These are phyloP conservation scores for Cinchona pubescens DNA, from an alignment of 257 asterid genomes.

Conservation along the genomic window DNA sequence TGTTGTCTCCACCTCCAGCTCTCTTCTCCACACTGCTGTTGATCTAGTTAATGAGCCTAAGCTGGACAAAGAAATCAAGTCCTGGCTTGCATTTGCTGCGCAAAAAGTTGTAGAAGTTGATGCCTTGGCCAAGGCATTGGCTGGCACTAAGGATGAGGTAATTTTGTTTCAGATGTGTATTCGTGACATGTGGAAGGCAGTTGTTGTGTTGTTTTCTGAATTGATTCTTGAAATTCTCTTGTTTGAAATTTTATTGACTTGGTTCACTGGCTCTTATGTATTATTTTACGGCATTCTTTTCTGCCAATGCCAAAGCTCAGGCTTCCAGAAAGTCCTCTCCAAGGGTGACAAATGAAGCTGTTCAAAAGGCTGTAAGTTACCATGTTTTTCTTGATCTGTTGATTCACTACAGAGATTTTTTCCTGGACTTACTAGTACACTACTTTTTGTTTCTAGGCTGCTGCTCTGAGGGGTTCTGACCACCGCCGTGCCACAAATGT, in stretches of 20 bases:
- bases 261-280: not conserved
- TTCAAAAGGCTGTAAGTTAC: slow-evolving; percentile 90
- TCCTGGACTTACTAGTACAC: slow-evolving; percentile 15
- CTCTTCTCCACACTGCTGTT: slow-evolving; percentile 95
- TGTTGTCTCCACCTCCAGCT: slow-evolving; percentile 85
- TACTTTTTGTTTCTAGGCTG: slow-evolving; percentile 41
- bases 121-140: slow-evolving; percentile 89
- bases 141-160: slow-evolving; percentile 84
- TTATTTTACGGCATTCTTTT: slow-evolving; percentile 62
- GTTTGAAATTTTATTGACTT: not conserved
- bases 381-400: not conserved
- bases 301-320: slow-evolving; percentile 84
- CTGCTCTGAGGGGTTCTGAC: slow-evolving; percentile 91
- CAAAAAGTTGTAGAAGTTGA: slow-evolving; percentile 91
- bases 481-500: slow-evolving; percentile 96
- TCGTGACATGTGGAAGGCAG: not conserved
- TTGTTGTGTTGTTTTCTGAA: not conserved
- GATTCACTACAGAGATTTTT: slow-evolving; percentile 6
- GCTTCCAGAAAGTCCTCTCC: slow-evolving; percentile 97
- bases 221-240: not conserved
- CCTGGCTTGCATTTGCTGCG: slow-evolving; percentile 98
- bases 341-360: slow-evolving; percentile 84
- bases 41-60: slow-evolving; percentile 86
- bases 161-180: not conserved
- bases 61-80: slow-evolving; percentile 79